Conservation (phyloP, 176 grass and related monocot species). For the Rhynchospora breviuscula region DNA sequence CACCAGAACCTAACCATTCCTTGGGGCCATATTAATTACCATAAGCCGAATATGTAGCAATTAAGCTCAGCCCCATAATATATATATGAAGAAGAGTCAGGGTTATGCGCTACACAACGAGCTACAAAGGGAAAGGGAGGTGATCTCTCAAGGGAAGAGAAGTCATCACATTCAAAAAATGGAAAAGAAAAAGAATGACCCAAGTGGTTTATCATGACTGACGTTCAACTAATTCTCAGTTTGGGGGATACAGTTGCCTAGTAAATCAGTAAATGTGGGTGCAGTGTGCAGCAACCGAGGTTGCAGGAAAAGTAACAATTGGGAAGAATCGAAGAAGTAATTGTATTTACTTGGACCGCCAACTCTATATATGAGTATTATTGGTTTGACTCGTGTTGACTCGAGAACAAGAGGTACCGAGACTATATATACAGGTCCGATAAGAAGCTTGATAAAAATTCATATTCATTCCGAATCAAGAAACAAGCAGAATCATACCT, state of each 20-base stretch:
- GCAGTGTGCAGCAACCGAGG: constrained; percentile 16
- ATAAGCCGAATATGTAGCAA: neutral
- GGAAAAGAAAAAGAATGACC: neutral
- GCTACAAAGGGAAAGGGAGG: neutral
- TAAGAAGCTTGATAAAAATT: neutral
- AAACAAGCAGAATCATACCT: neutral
- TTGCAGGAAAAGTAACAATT: neutral
- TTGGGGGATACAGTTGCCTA: neutral
- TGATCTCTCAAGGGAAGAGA: neutral
- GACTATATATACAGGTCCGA: neutral
- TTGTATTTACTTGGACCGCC: neutral
- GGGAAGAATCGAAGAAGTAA: neutral
- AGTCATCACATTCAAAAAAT: neutral
- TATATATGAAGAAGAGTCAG: neutral
- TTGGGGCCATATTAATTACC: neutral
- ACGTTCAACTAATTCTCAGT: neutral
- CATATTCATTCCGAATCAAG: neutral
- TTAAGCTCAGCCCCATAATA: neutral
- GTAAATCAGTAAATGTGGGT: neutral
- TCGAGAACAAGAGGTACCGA: neutral
- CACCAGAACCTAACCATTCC: constrained; percentile 18
- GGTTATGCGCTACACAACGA: neutral
- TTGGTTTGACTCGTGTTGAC: neutral
- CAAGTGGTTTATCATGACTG: neutral
- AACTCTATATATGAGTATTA: too few species aligned